Percentiles rank a stretch among this genome's conserved stretches.
Evolutionary conservation across 2,329 filamentous ascomycete genomes (phyloP).

Genomic region (Neoscytalidium dimidiatum): DNA sequence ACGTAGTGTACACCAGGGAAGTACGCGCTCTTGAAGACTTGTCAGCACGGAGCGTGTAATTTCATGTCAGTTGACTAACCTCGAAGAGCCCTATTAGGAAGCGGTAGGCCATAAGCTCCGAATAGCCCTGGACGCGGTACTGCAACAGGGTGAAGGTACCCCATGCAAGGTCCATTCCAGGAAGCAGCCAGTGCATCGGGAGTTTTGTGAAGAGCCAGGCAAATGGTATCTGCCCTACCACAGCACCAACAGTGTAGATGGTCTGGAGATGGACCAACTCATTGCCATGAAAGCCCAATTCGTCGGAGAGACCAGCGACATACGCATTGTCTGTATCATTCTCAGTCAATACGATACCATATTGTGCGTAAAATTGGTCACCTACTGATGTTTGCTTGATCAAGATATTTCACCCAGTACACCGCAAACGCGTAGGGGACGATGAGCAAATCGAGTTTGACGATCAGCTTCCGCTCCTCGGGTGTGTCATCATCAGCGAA

Average conservation of each 20-base stretch:
- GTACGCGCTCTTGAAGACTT: background rate
- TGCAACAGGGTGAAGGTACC: conserved; percentile 60
- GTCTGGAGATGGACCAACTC: conserved; percentile 59
- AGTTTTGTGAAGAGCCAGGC: conserved; percentile 49
- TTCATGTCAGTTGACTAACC: background rate
- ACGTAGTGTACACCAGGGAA: conserved; percentile 32
- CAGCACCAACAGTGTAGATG: conserved; percentile 54
- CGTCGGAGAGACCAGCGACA: conserved; percentile 56
- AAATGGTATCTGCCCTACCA: conserved; percentile 55
- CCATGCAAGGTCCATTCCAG: conserved; percentile 56
- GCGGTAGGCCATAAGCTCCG: conserved; percentile 55
- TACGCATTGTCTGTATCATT: conserved; percentile 54
- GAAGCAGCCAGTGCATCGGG: conserved; percentile 54
- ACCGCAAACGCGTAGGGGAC: conserved; percentile 58
- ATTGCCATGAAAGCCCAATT: conserved; percentile 54
- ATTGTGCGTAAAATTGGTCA: background rate
- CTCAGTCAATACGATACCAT: background rate
- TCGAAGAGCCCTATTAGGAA: conserved; percentile 60
- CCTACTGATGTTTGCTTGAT: conserved; percentile 57
- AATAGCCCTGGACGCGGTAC: conserved; percentile 51
- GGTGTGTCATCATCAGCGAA: conserved; percentile 46
- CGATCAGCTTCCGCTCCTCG: conserved; percentile 54
- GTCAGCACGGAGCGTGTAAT: background rate
- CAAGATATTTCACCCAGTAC: conserved; percentile 60
- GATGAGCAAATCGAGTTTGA: conserved; percentile 59